Evolutionary conservation across 495 filamentous ascomycete genomes (phyloP), one percentile per base, ranked within the genome.

Genomic region (Tuber indicum): DNA sequence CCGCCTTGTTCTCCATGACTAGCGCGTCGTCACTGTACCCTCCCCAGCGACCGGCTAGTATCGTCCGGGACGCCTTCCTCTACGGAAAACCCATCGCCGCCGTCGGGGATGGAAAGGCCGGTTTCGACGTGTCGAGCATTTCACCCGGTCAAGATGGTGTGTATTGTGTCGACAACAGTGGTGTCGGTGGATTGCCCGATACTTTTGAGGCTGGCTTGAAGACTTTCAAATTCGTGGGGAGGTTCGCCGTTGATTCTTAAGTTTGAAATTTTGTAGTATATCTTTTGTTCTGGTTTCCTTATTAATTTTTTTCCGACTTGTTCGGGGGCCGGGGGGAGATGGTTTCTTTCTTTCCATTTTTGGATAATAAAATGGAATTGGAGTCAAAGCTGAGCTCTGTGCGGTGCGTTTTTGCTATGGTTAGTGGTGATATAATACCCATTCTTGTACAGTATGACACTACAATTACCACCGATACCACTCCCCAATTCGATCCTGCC

Each of bases 61-160:
- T 94, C 66, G 82, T 94, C 39, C 75, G 85, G n/a, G 88, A 90
- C 84, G 91, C 86, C 0, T 94, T 89, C 85, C 84, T 88, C 1
- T 93, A 89, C 84, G 92, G 92, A 9, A 94, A 94, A 87, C 89
- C 92, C 0, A 87, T 94, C 58, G 90, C 84, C 7, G 90, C 88
- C 1, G 75, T 93, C 2, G 92, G 92, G 0, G 84, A 81, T 66
- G 86, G 82, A 0, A 78, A 77, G 52, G 81, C 74, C 9, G 87
- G 86, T 32, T 83, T 93, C 10, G 72, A 79, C 5, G 78, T 84
- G 7, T 86, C 84, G n/a, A 85, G 86, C 17, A 85, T 89, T 72
- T 69, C 58, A 1, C 43, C 36, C 76, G 16, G 66, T 1, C 82
- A 84, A 0, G 83, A 86, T 0, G 91, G 91, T 52, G 91, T 92